A percentile compares a stretch with the other conserved stretches of the same genome.
Conservation (phyloP, 371 early-diverging fungal genomes). For the Mortierella sp. region DNA sequence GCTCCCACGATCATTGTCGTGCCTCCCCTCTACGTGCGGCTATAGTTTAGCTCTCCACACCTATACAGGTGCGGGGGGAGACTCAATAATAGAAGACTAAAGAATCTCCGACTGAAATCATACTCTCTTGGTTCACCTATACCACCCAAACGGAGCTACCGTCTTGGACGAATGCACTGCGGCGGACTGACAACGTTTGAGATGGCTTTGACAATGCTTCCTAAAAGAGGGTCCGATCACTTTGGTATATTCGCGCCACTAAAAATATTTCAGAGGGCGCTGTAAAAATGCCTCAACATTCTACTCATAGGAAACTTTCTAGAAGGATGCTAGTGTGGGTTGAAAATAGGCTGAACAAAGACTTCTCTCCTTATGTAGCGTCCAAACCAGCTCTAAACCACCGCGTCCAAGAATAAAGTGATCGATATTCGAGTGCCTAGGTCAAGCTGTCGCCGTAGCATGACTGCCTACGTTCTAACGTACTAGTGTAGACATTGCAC, state of each 20-base stretch:
- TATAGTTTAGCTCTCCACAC: not conserved
- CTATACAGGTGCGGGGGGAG: not conserved
- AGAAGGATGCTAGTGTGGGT: too few species aligned
- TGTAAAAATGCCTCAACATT: conserved; percentile 4
- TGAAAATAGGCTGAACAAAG: too few species aligned
- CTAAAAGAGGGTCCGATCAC: conserved; percentile 23
- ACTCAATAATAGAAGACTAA: not conserved
- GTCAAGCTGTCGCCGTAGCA: too few species aligned
- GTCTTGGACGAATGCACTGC: conserved; percentile 8
- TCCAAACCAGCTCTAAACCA: too few species aligned
- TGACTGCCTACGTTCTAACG: too few species aligned
- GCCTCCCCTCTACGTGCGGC: conserved; percentile 4
- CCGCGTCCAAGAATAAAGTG: too few species aligned
- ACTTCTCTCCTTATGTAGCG: too few species aligned
- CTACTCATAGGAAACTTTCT: not conserved
- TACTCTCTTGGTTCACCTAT: not conserved
- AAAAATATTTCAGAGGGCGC: conserved; percentile 6
- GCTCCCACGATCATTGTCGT: not conserved
- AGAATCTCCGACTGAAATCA: conserved; percentile 7
- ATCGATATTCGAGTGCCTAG: too few species aligned
- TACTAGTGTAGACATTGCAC: too few species aligned
- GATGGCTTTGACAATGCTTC: not conserved
- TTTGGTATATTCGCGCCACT: not conserved
- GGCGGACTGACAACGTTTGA: conserved; percentile 10
- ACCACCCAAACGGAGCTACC: not conserved